phyloP scores from a whole-genome alignment of 495 filamentous ascomycete species.

The Hyaloscypha bicolor region DNA sequence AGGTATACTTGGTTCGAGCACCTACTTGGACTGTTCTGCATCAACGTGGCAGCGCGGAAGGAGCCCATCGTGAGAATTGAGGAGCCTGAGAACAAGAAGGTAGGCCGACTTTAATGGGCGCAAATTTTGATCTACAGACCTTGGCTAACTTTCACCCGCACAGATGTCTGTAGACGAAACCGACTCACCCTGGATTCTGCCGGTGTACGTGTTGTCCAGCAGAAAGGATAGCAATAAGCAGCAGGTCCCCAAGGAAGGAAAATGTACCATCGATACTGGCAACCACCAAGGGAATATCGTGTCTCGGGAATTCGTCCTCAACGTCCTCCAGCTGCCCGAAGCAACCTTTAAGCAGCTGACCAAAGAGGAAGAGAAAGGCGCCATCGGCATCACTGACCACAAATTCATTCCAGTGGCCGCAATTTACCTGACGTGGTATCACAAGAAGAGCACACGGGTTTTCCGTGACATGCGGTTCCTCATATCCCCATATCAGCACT shows the following conservation, averaged over 20 bases:
- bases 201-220: neutral
- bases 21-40: neutral
- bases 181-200: constrained; percentile 1
- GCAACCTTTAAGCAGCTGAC: neutral
- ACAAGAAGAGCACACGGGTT: constrained; percentile 2
- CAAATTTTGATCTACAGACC: neutral
- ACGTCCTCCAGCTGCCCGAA: neutral
- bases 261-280: constrained; percentile 3
- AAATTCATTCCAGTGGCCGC: neutral
- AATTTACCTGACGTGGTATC: neutral
- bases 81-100: neutral
- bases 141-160: neutral
- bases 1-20: constrained; percentile 3
- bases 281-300: constrained; percentile 1
- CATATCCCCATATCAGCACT: neutral
- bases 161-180: neutral
- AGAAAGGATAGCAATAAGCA: neutral
- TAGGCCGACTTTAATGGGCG: neutral
- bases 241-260: neutral
- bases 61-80: neutral
- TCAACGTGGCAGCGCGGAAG: neutral
- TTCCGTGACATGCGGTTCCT: neutral
- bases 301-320: neutral
- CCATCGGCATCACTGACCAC: neutral
- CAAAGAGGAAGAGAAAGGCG: neutral